Base-by-base conservation (phyloP, 345 rosid species). In the Anastatica hierochuntica region DNA sequence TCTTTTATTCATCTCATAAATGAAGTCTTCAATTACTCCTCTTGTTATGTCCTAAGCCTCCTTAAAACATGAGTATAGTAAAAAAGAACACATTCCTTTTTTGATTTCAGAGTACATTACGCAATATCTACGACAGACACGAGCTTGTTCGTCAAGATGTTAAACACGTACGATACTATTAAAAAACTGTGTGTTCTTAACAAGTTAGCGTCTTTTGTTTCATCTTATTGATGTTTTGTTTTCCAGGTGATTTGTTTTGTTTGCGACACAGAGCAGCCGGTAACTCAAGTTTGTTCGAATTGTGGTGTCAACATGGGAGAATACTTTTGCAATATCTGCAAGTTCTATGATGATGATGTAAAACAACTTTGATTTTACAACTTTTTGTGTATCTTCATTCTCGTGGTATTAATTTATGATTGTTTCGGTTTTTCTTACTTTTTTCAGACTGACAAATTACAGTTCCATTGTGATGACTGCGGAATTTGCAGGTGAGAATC, bases 221-320 rank as follows among this genome's bases (percentile, higher is more conserved):
- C 18, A 23, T 58, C 31, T 43, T 18, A 2, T 3, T 54, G 40
- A 20, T 3, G 10, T 7, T 9, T 15, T 29, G 8, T 33, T 12
- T 33, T 56, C 27, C 81, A 92, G 98, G 94, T 88, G 42, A 77
- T 92, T 55, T 92, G 98, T 66, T 72, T 73, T 40, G 95, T 92
- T 36, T 92, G 98, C 53, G 95, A 92, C 75, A 88, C 95, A 15
- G 98, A 92, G 72, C 98, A 88, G 75, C 90, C 79, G 80, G 98
- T 90, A 76, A 49, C 72, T 60, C 81, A 68, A 75, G 77, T 83
- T 64, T 92, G 98, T 62, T 63, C 90, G 11, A 92, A 92, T 71
- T 92, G 98, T 56, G 98, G 98, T n/a, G 85, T 92, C 71, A 83
- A 75, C 67, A 85, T 92, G 98, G 98, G 97, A 67, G 97, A 83